These are phyloP conservation scores for Quercus gilva DNA, from an alignment of 306 rosid genomes.

Conservation along the genomic window DNA sequence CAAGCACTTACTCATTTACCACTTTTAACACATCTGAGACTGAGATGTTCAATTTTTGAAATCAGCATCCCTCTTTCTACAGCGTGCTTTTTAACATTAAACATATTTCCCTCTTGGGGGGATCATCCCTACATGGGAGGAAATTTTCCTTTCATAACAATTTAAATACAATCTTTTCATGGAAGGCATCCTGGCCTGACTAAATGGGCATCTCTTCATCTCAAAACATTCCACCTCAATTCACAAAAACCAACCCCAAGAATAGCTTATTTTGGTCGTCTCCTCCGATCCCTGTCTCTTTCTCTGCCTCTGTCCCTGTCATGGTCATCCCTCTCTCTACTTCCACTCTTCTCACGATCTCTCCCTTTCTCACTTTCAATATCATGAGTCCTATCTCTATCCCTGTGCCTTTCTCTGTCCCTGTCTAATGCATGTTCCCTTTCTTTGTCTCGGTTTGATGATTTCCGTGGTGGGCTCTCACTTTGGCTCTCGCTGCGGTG, in stretches of 20 bases:
- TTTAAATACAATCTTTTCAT: constrained; percentile 24
- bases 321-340: constrained; percentile 86
- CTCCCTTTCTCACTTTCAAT: constrained; percentile 53
- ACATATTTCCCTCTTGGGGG: constrained; percentile 17
- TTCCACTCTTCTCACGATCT: constrained; percentile 80
- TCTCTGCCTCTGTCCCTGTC: constrained; percentile 71
- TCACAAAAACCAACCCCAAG: constrained; percentile 15
- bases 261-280: constrained; percentile 53
- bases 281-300: constrained; percentile 58
- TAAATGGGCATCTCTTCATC: constrained; percentile 13
- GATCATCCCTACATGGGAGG: background rate
- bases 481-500: constrained; percentile 71
- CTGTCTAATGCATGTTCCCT: constrained; percentile 60
- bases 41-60: background rate
- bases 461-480: constrained; percentile 64
- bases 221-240: constrained; percentile 11
- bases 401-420: constrained; percentile 66
- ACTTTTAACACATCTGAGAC: too few relatives aligned
- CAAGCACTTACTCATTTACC: background rate
- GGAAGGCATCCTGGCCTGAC: constrained; percentile 11
- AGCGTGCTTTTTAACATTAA: background rate
- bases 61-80: background rate
- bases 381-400: constrained; percentile 47
- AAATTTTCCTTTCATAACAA: constrained; percentile 1
- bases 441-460: constrained; percentile 66